Evolutionary conservation across 2,329 filamentous ascomycete genomes (phyloP).

Genomic region (Grosmannia serpens): DNA sequence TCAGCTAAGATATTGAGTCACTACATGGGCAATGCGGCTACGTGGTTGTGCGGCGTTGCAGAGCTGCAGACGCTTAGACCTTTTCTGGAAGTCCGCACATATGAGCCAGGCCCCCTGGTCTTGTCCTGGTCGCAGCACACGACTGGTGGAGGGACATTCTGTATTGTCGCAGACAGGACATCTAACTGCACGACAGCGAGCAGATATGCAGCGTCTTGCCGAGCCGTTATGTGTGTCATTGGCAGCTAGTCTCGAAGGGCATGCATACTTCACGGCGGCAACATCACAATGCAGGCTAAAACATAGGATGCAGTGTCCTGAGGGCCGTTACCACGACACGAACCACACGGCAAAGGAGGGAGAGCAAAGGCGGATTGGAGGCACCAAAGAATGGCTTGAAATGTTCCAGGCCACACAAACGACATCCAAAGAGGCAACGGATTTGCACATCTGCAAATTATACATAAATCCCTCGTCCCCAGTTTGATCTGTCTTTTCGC

Average conservation of each 20-base stretch:
- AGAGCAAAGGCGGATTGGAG: background rate
- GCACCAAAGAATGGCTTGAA: too few species aligned
- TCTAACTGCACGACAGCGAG: background rate
- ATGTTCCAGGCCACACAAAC: background rate
- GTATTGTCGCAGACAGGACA: background rate
- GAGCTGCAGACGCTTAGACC: background rate
- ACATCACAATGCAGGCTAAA: background rate
- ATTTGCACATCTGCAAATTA: background rate
- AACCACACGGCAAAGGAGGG: background rate
- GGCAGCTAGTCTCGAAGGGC: background rate
- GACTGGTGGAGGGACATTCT: background rate
- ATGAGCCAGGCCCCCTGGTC: background rate
- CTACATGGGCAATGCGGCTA: background rate
- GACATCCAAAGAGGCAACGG: background rate
- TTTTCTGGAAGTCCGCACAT: background rate
- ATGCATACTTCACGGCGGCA: background rate
- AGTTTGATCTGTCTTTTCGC: constrained; percentile 1
- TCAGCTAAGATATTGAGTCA: background rate
- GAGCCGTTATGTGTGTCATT: constrained; percentile 1
- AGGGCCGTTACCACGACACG: background rate
- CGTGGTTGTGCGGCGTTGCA: background rate
- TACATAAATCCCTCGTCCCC: constrained; percentile 4
- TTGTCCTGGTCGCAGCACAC: background rate
- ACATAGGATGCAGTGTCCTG: background rate
- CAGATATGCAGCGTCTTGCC: background rate